Evolutionary conservation across 176 grass and related monocot species (phyloP).

Genomic region (Secale cereale): DNA sequence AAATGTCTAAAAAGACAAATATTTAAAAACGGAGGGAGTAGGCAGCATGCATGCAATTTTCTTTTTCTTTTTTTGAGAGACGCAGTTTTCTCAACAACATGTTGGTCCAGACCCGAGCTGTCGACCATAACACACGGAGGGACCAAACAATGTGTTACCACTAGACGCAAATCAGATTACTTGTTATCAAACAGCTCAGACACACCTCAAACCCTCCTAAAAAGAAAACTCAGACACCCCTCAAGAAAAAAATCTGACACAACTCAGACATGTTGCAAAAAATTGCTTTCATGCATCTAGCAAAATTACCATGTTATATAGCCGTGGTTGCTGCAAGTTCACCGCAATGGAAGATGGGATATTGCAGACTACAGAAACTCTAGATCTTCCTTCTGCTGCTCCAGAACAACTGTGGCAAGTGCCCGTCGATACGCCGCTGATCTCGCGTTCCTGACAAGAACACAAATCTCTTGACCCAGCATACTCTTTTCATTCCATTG

Average conservation of each 20-base stretch:
- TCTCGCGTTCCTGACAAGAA: conserved; percentile 68
- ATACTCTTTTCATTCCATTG: conserved; percentile 47
- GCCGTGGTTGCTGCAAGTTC: neutral
- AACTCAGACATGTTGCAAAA: neutral
- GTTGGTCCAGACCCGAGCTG: neutral
- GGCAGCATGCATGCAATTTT: neutral
- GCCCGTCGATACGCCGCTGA: conserved; percentile 58
- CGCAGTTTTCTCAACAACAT: neutral
- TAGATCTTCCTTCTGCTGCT: conserved; percentile 61
- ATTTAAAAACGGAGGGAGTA: no score
- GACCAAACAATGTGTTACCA: neutral
- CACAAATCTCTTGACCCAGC: conserved; percentile 43
- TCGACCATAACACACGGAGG: neutral
- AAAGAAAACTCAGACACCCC: no score
- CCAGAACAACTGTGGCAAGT: conserved; percentile 56
- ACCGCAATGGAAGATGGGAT: neutral
- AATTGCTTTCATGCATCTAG: neutral
- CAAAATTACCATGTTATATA: neutral
- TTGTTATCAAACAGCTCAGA: neutral
- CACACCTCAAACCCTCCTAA: no score
- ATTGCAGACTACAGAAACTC: conserved; percentile 46
- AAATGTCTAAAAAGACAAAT: no score
- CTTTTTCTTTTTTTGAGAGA: no score
- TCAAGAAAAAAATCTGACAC: neutral
- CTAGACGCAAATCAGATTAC: no score